phyloP scores from a whole-genome alignment of 495 filamentous ascomycete genomes.

The Podospora conica region DNA sequence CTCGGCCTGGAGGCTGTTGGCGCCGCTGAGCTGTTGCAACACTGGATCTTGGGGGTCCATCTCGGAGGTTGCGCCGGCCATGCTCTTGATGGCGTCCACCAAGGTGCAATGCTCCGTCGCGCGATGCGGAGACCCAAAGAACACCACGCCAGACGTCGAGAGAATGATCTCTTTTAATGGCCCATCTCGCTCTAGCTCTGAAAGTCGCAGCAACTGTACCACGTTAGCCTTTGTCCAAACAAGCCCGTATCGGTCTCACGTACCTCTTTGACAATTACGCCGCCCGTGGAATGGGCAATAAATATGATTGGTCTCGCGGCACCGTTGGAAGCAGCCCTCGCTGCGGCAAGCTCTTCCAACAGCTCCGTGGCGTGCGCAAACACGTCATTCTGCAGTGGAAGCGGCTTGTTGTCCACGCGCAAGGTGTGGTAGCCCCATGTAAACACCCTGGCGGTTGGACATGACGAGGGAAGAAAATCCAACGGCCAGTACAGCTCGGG shows the following conservation, averaged over 20 bases:
- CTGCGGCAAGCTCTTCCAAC: conserved; percentile 22
- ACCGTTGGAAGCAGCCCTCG: conserved; percentile 11
- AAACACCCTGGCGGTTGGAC: conserved; percentile 29
- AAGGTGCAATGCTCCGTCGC: conserved; percentile 24
- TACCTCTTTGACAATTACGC: conserved; percentile 37
- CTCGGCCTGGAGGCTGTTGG: conserved; percentile 19
- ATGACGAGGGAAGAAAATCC: conserved; percentile 30
- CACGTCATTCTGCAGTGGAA: conserved; percentile 26
- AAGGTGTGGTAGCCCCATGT: conserved; percentile 35
- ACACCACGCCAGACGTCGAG: conserved; percentile 27
- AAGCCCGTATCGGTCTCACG: not conserved
- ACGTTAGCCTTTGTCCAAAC: conserved; percentile 4
- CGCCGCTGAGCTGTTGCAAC: conserved; percentile 28
- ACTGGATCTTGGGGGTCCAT: conserved; percentile 22
- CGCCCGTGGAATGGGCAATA: conserved; percentile 33
- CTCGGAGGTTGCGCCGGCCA: conserved; percentile 25
- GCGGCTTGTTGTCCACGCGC: conserved; percentile 22
- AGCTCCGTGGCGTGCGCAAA: conserved; percentile 31
- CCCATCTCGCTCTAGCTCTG: conserved; percentile 26
- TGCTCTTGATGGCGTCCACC: conserved; percentile 27
- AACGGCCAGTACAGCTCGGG: conserved; percentile 31
- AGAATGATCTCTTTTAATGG: conserved; percentile 25
- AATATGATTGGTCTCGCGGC: conserved; percentile 26
- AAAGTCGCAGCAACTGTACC: conserved; percentile 25
- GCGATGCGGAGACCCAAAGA: conserved; percentile 33